Base-by-base conservation (phyloP, 2,329 filamentous ascomycete species). In the Metarhizium rileyi region DNA sequence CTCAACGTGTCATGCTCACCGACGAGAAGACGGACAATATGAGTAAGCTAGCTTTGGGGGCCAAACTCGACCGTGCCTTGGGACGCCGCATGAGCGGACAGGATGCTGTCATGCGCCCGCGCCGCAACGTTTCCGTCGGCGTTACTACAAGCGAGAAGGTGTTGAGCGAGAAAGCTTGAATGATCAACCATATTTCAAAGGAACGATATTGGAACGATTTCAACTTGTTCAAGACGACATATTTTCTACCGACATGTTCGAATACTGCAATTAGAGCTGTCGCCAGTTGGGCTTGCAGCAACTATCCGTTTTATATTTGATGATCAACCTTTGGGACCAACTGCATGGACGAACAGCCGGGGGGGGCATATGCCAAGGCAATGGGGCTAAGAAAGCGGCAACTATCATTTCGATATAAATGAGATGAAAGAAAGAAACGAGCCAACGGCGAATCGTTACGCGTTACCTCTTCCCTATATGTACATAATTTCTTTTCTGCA, bases 11-110 rank as follows among this genome's bases (percentile, higher is more conserved):
- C 40, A 75, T 81, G 50, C 80, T 90, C 55, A 86, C 76, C 64
- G 80, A 85, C 55, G 83, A 91, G 68, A 94, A 95, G 76, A 81
- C 77, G 20, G 86, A 88, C 61, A 84, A 86, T 64, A 75, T 95
- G 68, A 84, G 82, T 72, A 94, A 94, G 72, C 78, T 95, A 51
- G 90, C 90, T 35, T 78, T 95, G 47, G 87, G 90, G 44, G 90
- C 90, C 53, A 95, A 95, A 72, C 80, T 95, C 38, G 90, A 95
- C 66, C 83, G 90, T 53, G 90, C 90, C 22, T 80, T 96, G 49
- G 85, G 85, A 57, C 78, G 90, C 57, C 81, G 90, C 61, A 93
- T 95, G 90, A 85, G 80, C 26, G 73, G 86, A 57, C 90, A 96
- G 68, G 90, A 96, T 61, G 90, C 90, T 56, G 84, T 87, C 66